Base-by-base conservation (phyloP, 2,329 filamentous ascomycete species). In the Exophiala sp. region DNA sequence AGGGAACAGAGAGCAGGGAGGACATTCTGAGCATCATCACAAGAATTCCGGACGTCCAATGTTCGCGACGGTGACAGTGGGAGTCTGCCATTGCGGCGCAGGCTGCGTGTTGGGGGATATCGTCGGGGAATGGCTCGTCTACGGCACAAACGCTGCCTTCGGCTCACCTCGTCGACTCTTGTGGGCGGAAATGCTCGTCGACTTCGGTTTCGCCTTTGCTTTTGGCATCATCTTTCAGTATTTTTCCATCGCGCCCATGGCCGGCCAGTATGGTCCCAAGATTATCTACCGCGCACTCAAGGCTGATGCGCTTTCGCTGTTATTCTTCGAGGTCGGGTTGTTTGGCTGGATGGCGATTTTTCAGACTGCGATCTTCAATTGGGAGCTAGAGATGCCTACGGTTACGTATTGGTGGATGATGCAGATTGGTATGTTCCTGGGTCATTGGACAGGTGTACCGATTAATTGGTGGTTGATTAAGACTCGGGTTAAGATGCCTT, bases 91-190 rank as follows among this genome's bases (percentile, higher is more conserved):
- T 47, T 69, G 66, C 52, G 66, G 66, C 21, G 66, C 66, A 5
- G 66, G 65, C 14, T 69, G 66, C 53, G 62, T 68, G 3, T 56
- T 69, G 2, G 66, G 66, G 29, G 66, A 68, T 48, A 51, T 69
- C n/a, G 58, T 68, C 16, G 66, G 66, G 43, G 66, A 68, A 54
- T 68, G 66, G 66, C 47, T 68, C 10, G 63, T 68, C n/a, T 67
- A 65, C 53, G 63, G 65, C 20, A 62, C 65, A 5, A 45, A 52
- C 14, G 62, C 59, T 2, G 57, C 50, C 1, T 61, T 68, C 50
- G 55, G 58, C 39, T 56, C 58, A 40, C 40, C 14, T n/a, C 34
- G 12, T 14, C 14, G 39, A 9, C 50, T 41, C n/a, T 41, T 67
- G 14, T 66, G 61, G 59, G 16, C 51, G 12, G 62, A 50, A 14